These are phyloP conservation scores for Coprinellus micaceus DNA, from an alignment of 768 basidiomycete species.

Conservation along the genomic window DNA sequence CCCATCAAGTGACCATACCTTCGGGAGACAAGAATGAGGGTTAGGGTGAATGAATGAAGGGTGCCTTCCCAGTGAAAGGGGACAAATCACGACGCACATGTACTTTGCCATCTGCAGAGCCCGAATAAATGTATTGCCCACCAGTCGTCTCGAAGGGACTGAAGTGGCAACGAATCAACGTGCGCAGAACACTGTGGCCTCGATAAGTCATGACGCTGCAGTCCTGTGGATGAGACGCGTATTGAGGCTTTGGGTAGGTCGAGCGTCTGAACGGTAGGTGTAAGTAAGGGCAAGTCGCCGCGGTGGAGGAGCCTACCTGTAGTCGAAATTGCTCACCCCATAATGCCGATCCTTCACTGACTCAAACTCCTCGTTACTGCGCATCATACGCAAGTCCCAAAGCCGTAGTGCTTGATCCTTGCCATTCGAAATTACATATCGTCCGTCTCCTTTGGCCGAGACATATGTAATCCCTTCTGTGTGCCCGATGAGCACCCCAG, in stretches of 20 bases:
- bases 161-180: conserved; percentile 95
- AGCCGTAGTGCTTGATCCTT: conserved; percentile 91
- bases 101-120: conserved; percentile 79
- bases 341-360: conserved; percentile 45
- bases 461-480: conserved; percentile 96
- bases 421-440: conserved; percentile 92
- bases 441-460: conserved; percentile 92
- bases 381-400: conserved; percentile 95
- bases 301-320: conserved; percentile 52
- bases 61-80: not conserved
- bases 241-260: conserved; percentile 60
- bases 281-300: not conserved
- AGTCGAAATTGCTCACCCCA: conserved; percentile 68
- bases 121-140: conserved; percentile 90
- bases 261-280: conserved; percentile 43
- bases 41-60: conserved; percentile 2
- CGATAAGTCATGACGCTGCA: conserved; percentile 95
- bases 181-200: conserved; percentile 86
- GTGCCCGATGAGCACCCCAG: conserved; percentile 91
- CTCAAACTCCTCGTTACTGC: conserved; percentile 66
- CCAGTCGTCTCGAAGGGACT: conserved; percentile 92
- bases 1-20: conserved; percentile 97
- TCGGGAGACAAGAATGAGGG: conserved; percentile 11
- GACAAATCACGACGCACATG: conserved; percentile 51
- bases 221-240: conserved; percentile 74